Percentiles rank a stretch among this genome's conserved stretches.
These are phyloP conservation scores for Chlorella sorokiniana DNA, from an alignment of 139 green algal genomes.

Conservation along the genomic window DNA sequence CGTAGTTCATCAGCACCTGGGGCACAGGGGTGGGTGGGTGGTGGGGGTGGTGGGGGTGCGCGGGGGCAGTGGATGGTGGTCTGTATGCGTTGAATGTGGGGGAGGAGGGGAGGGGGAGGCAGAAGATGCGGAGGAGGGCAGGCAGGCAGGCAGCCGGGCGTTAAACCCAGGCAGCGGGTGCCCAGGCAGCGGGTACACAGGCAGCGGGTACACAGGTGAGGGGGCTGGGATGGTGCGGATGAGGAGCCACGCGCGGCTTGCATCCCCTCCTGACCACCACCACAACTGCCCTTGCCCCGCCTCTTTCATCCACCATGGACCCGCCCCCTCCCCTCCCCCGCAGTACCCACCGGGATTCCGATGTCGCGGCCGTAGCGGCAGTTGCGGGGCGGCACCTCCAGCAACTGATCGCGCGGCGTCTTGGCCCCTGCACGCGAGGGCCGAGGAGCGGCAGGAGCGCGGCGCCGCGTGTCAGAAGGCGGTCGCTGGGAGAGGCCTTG, in stretches of 20 bases:
- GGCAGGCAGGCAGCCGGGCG: no score
- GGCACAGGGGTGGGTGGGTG: neutral
- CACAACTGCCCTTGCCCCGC: no score
- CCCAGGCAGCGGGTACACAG: no score
- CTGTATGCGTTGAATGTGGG: neutral
- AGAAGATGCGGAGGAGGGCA: neutral
- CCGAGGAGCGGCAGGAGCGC: neutral
- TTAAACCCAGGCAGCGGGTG: no score
- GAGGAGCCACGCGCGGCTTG: no score
- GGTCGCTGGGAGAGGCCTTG: no score
- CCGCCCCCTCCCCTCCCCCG: neutral
- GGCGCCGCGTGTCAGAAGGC: no score
- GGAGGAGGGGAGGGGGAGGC: neutral
- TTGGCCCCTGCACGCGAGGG: slow-evolving; percentile 38
- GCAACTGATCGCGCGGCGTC: slow-evolving; percentile 45
- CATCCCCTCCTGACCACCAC: no score
- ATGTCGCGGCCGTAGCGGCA: slow-evolving; percentile 56
- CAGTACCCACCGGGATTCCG: slow-evolving; percentile 51
- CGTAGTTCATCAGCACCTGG: slow-evolving; percentile 56
- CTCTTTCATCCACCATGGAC: neutral
- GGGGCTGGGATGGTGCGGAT: no score
- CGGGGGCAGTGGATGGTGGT: neutral
- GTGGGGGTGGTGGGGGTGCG: neutral
- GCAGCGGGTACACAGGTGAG: neutral
- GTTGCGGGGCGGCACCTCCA: slow-evolving; percentile 49